These are phyloP conservation scores for Nicotiana paniculata DNA, from an alignment of 257 asterid species.

Conservation along the genomic window DNA sequence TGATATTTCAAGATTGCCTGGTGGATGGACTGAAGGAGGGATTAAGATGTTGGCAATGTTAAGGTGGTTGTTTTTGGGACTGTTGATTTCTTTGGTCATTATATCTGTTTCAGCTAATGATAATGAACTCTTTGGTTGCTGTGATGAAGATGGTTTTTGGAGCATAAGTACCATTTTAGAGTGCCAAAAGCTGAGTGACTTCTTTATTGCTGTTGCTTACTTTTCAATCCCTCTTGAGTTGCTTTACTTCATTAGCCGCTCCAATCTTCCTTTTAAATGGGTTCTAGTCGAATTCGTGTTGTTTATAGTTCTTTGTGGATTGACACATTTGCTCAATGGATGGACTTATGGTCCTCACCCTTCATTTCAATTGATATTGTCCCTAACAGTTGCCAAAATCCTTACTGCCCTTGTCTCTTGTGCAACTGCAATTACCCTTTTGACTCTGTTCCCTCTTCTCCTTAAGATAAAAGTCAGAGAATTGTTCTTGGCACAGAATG, in stretches of 20 bases:
- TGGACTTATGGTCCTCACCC: slow-evolving; percentile 35
- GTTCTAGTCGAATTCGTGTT: slow-evolving; percentile 36
- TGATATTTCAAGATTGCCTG: slow-evolving; percentile 8
- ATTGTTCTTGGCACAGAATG: slow-evolving; percentile 35
- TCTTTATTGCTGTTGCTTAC: slow-evolving; percentile 43
- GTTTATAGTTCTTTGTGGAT: slow-evolving; percentile 41
- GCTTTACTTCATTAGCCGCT: slow-evolving; percentile 36
- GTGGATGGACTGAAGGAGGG: slow-evolving; percentile 17
- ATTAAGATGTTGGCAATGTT: slow-evolving; percentile 16
- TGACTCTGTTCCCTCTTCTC: slow-evolving; percentile 33
- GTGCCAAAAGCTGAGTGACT: slow-evolving; percentile 35
- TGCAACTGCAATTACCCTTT: slow-evolving; percentile 43
- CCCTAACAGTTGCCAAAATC: slow-evolving; percentile 34
- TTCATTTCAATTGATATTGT: slow-evolving; percentile 37
- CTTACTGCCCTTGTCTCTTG: slow-evolving; percentile 43
- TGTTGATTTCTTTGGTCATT: slow-evolving; percentile 17
- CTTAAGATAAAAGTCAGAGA: slow-evolving; percentile 41
- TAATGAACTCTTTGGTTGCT: slow-evolving; percentile 20
- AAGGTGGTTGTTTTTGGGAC: slow-evolving; percentile 17
- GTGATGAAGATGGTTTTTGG: slow-evolving; percentile 41
- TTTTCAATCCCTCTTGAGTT: slow-evolving; percentile 41
- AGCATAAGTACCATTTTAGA: slow-evolving; percentile 27
- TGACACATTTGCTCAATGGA: slow-evolving; percentile 39
- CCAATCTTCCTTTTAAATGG: slow-evolving; percentile 45
- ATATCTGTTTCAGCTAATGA: slow-evolving; percentile 27